Evolutionary conservation across 1,284 basidiomycete species (phyloP).

Genomic region (Tetrapyrgos nigripes): DNA sequence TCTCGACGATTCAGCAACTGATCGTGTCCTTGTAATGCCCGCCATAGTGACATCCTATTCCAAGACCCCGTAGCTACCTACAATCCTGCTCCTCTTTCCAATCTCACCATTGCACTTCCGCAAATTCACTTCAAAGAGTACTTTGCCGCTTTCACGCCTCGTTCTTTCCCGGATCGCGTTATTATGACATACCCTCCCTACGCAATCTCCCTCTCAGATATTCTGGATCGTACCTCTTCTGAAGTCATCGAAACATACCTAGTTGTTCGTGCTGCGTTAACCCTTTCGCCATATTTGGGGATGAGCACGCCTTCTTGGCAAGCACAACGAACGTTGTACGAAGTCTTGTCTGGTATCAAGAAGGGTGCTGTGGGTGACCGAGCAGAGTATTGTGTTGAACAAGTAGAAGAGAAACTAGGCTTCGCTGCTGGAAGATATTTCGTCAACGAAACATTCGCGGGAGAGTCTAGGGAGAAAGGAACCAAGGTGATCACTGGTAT

Average conservation of each 20-base stretch:
- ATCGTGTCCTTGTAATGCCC: conserved; percentile 3
- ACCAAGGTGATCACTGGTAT: conserved; percentile 84
- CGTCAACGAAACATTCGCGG: conserved; percentile 87
- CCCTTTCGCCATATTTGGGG: conserved; percentile 74
- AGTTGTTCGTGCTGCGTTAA: conserved; percentile 70
- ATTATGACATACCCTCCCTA: conserved; percentile 90
- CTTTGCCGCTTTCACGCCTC: conserved; percentile 84
- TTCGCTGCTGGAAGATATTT: conserved; percentile 85
- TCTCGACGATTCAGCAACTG: background rate
- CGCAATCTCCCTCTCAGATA: conserved; percentile 67
- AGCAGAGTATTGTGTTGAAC: conserved; percentile 74
- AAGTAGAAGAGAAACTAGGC: conserved; percentile 71
- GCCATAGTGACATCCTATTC: conserved; percentile 61
- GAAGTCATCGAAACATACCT: conserved; percentile 90
- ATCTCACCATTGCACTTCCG: conserved; percentile 75
- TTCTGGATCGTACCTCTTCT: conserved; percentile 74
- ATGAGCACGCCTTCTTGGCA: conserved; percentile 78
- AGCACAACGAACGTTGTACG: conserved; percentile 71
- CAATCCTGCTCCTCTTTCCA: conserved; percentile 80
- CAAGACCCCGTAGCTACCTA: conserved; percentile 90
- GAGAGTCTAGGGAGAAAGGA: conserved; percentile 81
- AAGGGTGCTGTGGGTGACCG: conserved; percentile 87
- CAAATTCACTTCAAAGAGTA: conserved; percentile 87
- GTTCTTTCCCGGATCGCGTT: conserved; percentile 77
- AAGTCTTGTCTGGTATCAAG: conserved; percentile 84